phyloP scores from a whole-genome alignment of 1,284 basidiomycete species.

The Anthracocystis setariae region DNA sequence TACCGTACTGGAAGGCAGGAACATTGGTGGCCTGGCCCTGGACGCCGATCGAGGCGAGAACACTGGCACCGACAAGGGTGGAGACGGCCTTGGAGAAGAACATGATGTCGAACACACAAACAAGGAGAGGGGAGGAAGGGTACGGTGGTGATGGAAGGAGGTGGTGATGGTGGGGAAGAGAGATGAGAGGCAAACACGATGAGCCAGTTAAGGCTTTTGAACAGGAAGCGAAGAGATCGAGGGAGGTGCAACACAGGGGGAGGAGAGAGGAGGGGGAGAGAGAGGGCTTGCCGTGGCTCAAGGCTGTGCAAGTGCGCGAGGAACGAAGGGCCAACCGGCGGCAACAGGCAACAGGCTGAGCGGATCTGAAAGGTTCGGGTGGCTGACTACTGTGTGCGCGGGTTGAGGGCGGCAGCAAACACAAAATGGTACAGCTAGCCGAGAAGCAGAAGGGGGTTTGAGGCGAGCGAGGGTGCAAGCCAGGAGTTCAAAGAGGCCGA shows the following conservation, averaged over 20 bases:
- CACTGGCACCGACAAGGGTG: constrained; percentile 32
- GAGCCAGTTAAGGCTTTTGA: not conserved
- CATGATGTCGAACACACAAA: constrained; percentile 20
- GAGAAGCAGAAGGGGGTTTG: not conserved
- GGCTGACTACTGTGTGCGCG: too few species aligned
- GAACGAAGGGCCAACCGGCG: constrained; percentile 1
- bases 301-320: not conserved
- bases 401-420: not conserved
- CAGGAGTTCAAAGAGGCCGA: not conserved
- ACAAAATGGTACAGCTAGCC: not conserved
- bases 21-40: constrained; percentile 13
- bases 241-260: not conserved
- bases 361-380: not conserved
- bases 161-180: constrained; percentile 8
- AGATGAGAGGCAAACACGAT: not conserved
- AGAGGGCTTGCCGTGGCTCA: too few species aligned
- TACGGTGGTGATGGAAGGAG: not conserved
- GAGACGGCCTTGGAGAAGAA: constrained; percentile 45
- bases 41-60: constrained; percentile 24
- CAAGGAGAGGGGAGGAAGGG: not conserved
- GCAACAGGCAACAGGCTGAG: not conserved
- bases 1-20: constrained; percentile 61
- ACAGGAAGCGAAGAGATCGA: not conserved
- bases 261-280: not conserved
- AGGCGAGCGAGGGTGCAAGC: not conserved